A percentile compares a stretch with the other conserved stretches of the same genome.
These are phyloP conservation scores for Nannochloropsis oceanica DNA, from an alignment of 108 stramenopile species.

Conservation along the genomic window DNA sequence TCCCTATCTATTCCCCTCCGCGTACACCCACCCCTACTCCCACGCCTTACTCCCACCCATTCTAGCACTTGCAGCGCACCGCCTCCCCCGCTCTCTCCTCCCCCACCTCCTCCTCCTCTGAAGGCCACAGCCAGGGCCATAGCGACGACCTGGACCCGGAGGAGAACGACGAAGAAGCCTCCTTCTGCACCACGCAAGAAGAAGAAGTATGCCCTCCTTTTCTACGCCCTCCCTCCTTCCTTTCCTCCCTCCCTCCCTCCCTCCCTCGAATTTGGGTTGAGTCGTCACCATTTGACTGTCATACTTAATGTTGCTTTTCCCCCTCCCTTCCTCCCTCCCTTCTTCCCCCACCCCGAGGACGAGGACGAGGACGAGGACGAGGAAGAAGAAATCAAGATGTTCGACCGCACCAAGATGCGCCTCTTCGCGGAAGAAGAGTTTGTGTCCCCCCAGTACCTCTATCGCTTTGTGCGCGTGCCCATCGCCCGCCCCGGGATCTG, in stretches of 20 bases:
- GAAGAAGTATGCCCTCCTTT: background rate
- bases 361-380: background rate
- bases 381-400: background rate
- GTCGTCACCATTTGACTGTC: no score
- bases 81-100: background rate
- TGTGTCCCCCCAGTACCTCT: slow-evolving; percentile 14
- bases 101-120: background rate
- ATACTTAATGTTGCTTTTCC: background rate
- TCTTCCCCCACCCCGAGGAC: no score
- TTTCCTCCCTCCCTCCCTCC: no score
- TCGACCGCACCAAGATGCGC: slow-evolving; percentile 9
- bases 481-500: background rate
- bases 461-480: background rate
- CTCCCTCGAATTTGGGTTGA: no score
- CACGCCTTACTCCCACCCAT: background rate
- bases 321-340: no score
- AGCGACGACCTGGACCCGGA: background rate
- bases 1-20: no score
- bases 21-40: no score
- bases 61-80: background rate
- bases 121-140: no score
- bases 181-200: background rate
- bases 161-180: background rate
- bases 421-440: slow-evolving; percentile 28
- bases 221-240: no score